Evolutionary conservation across 306 rosid species (phyloP), one percentile per base, ranked within the genome.

Genomic region (Fagus sylvatica): DNA sequence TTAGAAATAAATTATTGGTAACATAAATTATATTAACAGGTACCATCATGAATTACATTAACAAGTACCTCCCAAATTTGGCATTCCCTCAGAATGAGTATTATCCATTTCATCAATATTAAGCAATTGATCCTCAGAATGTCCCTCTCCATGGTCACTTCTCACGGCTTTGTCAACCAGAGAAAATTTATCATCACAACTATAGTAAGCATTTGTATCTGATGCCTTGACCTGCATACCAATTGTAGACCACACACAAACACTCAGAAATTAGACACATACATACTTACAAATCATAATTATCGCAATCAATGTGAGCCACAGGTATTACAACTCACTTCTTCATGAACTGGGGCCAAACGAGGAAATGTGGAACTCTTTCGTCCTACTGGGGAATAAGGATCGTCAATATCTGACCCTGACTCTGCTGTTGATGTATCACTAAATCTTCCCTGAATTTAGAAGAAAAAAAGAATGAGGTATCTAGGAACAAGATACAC

Each of bases 261-360:
- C 48, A 0, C 48, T 8, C 51, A 46, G 9, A 46, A 46, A 46
- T 54, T 3, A 68, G 51, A 59, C 7, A 5, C 10, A 40, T 12
- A 34, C 53, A 49, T 36, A 69, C 22, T 53, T 70, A 69, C 69
- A 72, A 59, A 70, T 49, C 62, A 69, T 73, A 67, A 55, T 42
- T 48, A 41, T 7, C 13, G n/a, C 48, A 68, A 67, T 5, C 69
- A 75, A 39, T 12, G 30, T 32, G 71, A 57, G 73, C 17, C 56
- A 66, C 11, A 3, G 53, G 53, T 42, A 69, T 79, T 17, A 28
- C 74, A 80, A 77, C 93, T 80, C 80, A 95, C 99, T 85, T 95
- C 98, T 88, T 95, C 98, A 46, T 83, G 71, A 74, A 95, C 91
- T 39, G 98, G 88, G 28, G 89, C 88, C 84, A 95, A 85, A 76